Percentiles rank a stretch among this genome's conserved stretches.
These are phyloP conservation scores for Aspergillus coremiiformis DNA, from an alignment of 495 filamentous ascomycete species.

Conservation along the genomic window DNA sequence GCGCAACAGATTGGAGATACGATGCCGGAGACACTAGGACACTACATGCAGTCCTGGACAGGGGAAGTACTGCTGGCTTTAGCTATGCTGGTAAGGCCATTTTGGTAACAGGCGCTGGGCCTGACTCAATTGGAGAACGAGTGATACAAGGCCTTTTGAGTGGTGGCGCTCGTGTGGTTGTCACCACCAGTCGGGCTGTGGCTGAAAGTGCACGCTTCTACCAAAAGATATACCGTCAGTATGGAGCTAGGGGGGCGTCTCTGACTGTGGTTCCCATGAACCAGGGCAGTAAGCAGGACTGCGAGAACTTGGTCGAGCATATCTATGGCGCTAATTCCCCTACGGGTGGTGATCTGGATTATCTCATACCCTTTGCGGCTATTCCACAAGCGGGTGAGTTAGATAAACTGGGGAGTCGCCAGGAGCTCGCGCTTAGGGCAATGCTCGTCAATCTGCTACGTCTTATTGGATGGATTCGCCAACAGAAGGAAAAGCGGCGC, in stretches of 20 bases:
- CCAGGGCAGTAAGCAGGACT: conserved; percentile 94
- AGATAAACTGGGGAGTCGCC: conserved; percentile 85
- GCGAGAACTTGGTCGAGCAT: conserved; percentile 86
- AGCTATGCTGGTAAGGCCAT: conserved; percentile 66
- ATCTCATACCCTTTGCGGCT: conserved; percentile 90
- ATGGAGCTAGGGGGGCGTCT: conserved; percentile 82
- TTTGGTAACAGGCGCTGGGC: conserved; percentile 95
- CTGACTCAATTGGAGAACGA: conserved; percentile 95
- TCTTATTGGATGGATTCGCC: conserved; percentile 71
- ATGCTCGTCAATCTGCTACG: conserved; percentile 97
- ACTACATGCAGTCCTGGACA: conserved; percentile 7
- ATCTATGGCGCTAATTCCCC: conserved; percentile 91
- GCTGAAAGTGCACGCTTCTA: conserved; percentile 96
- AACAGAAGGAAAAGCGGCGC: conserved; percentile 69
- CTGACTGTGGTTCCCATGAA: conserved; percentile 97
- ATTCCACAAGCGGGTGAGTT: conserved; percentile 89
- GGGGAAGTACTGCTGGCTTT: conserved; percentile 7
- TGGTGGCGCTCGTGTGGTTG: conserved; percentile 89
- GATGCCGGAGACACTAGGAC: conserved; percentile 56
- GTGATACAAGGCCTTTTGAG: conserved; percentile 92
- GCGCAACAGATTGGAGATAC: conserved; percentile 95
- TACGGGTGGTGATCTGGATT: conserved; percentile 94
- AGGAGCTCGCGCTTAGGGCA: conserved; percentile 93
- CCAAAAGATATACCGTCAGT: conserved; percentile 90
- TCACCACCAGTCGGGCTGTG: conserved; percentile 91